Percentiles rank a stretch among this genome's conserved stretches.
Evolutionary conservation across 495 filamentous ascomycete genomes (phyloP).

Genomic region (Xylaria bambusicola): DNA sequence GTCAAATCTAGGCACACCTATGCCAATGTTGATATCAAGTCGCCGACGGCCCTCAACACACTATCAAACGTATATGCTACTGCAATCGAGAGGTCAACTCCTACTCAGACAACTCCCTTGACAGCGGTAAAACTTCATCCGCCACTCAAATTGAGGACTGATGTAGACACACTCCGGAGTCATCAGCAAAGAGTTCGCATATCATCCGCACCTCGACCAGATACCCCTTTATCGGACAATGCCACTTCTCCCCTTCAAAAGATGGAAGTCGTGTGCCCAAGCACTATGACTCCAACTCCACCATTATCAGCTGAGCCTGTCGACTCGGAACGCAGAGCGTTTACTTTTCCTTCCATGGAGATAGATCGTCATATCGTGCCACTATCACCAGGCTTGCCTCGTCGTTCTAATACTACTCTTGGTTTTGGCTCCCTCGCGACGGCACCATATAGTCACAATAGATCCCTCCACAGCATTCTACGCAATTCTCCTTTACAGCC

Average conservation of each 20-base stretch:
- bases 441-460: constrained; percentile 65
- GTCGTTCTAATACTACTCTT: too few relatives aligned
- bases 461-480: constrained; percentile 70
- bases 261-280: constrained; percentile 44
- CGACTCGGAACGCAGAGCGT: constrained; percentile 40
- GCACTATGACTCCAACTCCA: constrained; percentile 52
- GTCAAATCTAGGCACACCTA: constrained; percentile 39
- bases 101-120: constrained; percentile 43
- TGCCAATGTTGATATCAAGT: constrained; percentile 58
- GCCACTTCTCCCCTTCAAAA: constrained; percentile 42
- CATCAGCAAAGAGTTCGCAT: constrained; percentile 35
- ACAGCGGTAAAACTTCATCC: constrained; percentile 44
- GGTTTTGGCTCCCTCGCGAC: constrained; percentile 17
- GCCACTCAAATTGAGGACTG: constrained; percentile 51
- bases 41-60: constrained; percentile 80
- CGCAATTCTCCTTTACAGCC: constrained; percentile 71
- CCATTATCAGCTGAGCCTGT: constrained; percentile 48
- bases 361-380: constrained; percentile 17
- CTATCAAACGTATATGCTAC: constrained; percentile 77
- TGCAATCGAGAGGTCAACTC: constrained; percentile 65
- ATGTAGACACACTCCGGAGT: constrained; percentile 24
- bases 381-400: constrained; percentile 22
- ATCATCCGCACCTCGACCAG: constrained; percentile 45
- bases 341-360: constrained; percentile 39
- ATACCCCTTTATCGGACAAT: constrained; percentile 48